Evolutionary conservation across 2,329 filamentous ascomycete genomes (phyloP), one percentile per base, ranked within the genome.

Genomic region (Aspergillus intermedius): DNA sequence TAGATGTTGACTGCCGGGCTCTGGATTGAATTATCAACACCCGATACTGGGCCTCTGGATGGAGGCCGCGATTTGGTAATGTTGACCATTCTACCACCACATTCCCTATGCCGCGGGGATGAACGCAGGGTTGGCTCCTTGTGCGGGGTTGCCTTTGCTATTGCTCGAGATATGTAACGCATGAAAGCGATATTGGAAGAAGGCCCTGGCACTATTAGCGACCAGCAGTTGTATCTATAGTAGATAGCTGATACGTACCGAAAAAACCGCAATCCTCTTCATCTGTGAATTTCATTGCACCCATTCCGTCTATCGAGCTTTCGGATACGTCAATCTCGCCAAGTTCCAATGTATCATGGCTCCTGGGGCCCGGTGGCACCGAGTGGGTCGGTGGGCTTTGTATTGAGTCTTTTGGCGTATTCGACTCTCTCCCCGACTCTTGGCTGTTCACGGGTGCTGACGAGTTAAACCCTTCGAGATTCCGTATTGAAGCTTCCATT

Each of bases 211-310:
- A 13, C 3, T 9, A 5, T 49, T 30, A 50, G 39, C 45, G 15
- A 12, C 32, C 19, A 46, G 21, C 5, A 32, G 15, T 7, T 17
- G 10, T 10, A 3, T 2, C 10, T 40, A n/a, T n/a, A n/a, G n/a
- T n/a, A n/a, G 12, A 30, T 19, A 28, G 8, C 2, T 8, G 23
- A n/a, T 21, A 4, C 25, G n/a, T 54, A 61, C 68, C 70, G 44
- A 69, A 68, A 46, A 65, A 70, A 5, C 61, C 65, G 3, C 56
- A 64, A 25, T 67, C 64, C 41, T 66, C 60, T 43, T 71, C 69
- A 41, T 70, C 60, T 1, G 65, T 62, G 37, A 71, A 69, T 1
- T 56, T 62, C 21, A 65, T 61, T 10, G 62, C 61, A 10, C 60
- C 64, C 60, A 69, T 72, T 19, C 58, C 67, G 58, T 70, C 67